Evolutionary conservation across 1,284 basidiomycete genomes (phyloP).

Genomic region (Coriolopsis trogii): DNA sequence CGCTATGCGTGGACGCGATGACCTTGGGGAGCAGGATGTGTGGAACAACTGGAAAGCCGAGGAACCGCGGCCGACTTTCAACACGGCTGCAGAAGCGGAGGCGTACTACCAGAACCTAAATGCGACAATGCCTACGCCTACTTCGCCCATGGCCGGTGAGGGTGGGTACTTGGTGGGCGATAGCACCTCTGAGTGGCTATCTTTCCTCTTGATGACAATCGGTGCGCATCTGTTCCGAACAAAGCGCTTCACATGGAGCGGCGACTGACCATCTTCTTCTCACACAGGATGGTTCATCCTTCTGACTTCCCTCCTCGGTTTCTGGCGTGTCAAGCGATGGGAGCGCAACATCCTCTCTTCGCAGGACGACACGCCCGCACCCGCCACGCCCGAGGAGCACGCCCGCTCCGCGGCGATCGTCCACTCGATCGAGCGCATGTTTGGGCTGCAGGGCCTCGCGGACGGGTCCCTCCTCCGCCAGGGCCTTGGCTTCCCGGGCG

Average conservation of each 20-base stretch:
- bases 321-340: slow-evolving; percentile 92
- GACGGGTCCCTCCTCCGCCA: slow-evolving; percentile 43
- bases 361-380: slow-evolving; percentile 25
- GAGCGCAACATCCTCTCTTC: slow-evolving; percentile 68
- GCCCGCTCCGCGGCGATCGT: slow-evolving; percentile 26
- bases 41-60: slow-evolving; percentile 29
- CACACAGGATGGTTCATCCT: slow-evolving; percentile 90
- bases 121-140: slow-evolving; percentile 27
- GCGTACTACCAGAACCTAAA: slow-evolving; percentile 44
- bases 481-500: slow-evolving; percentile 52
- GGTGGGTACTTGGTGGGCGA: slow-evolving; percentile 36
- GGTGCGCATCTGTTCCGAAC: slow-evolving; percentile 46
- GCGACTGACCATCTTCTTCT: no score
- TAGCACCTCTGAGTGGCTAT: slow-evolving; percentile 83
- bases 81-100: slow-evolving; percentile 52
- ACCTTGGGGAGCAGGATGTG: slow-evolving; percentile 31
- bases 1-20: slow-evolving; percentile 62
- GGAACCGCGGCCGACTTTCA: slow-evolving; percentile 40
- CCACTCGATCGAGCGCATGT: slow-evolving; percentile 46
- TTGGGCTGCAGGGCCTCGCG: slow-evolving; percentile 48
- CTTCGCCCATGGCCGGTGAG: slow-evolving; percentile 18
- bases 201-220: slow-evolving; percentile 92
- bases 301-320: slow-evolving; percentile 84
- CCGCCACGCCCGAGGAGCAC: slow-evolving; percentile 30
- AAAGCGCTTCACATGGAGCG: no score